Conservation (phyloP, 495 filamentous ascomycete genomes). For the Penicillium riverlandense region DNA sequence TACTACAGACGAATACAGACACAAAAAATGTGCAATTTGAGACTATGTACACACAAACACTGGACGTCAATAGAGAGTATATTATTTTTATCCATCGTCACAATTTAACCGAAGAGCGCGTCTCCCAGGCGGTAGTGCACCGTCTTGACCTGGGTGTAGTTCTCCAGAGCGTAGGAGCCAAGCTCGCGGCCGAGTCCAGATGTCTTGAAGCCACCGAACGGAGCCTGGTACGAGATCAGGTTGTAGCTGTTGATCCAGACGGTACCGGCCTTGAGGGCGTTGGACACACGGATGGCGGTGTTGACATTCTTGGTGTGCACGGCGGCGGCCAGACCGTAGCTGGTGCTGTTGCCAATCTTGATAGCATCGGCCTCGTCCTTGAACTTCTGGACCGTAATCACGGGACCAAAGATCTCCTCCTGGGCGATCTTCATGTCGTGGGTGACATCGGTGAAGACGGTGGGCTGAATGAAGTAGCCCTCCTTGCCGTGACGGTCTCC, state of each 20-base stretch:
- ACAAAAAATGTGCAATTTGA: slow-evolving; percentile 4
- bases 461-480: slow-evolving; percentile 97
- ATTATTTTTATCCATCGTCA: not conserved
- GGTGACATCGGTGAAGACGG: slow-evolving; percentile 87
- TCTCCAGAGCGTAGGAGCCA: slow-evolving; percentile 84
- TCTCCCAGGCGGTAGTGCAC: slow-evolving; percentile 57
- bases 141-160: slow-evolving; percentile 82
- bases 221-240: slow-evolving; percentile 70
- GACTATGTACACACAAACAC: slow-evolving; percentile 3
- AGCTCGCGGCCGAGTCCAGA: slow-evolving; percentile 91
- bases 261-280: slow-evolving; percentile 73
- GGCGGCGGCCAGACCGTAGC: slow-evolving; percentile 78
- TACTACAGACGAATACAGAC: too few relatives aligned
- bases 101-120: slow-evolving; percentile 48
- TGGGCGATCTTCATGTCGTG: slow-evolving; percentile 96
- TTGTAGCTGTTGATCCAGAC: slow-evolving; percentile 97
- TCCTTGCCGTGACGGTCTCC: slow-evolving; percentile 83
- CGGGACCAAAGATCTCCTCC: slow-evolving; percentile 98
- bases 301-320: slow-evolving; percentile 92
- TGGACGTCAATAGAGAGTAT: not conserved
- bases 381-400: slow-evolving; percentile 92
- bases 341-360: slow-evolving; percentile 71
- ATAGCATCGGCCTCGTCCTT: slow-evolving; percentile 81
- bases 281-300: slow-evolving; percentile 84
- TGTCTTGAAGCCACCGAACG: slow-evolving; percentile 92